Evolutionary conservation across 768 basidiomycete genomes (phyloP), one percentile per base, ranked within the genome.

Genomic region (Psilocybe subaeruginosa): DNA sequence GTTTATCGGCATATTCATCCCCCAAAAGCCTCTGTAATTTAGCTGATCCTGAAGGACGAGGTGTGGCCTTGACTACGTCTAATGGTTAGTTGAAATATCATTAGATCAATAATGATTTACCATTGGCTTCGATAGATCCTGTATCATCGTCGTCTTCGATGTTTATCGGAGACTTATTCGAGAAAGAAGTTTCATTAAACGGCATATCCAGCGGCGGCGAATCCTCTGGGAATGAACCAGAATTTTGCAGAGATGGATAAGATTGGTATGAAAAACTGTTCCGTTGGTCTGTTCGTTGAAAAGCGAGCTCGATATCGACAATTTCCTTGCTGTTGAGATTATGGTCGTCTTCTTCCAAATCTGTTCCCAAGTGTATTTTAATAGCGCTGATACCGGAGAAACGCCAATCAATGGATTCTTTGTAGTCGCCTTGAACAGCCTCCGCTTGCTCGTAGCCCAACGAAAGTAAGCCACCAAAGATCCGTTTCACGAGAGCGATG

Each of bases 11-110:
- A 66, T 74, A 76, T 57, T 83, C 82, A 2, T 73, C 73, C 1
- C 94, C 94, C n/a, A 96, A 80, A 45, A 92, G 76, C 72, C 85
- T 84, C 64, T 81, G 78, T 59, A 93, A 78, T 72, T 95, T 93
- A 62, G 80, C 80, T 4, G 75, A 67, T 5, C 74, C 75, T 35
- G 72, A 64, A 31, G 75, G 70, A 7, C 76, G 73, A 3, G 71
- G 65, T n/a, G 70, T 68, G 7, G 78, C 71, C 65, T 77, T 78
- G 12, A 67, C 46, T 56, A 64, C 59, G 67, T 55, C 37, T n/a
- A 8, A 56, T 23, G 17, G 23, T 16, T 23, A 52, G 54, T 54
- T 23, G 12, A 50, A 47, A 48, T n/a, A 33, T 49, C 8, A 33
- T 52, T 33, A 55, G 8, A 31, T 12, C 43, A 51, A 45, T 23